Base-by-base conservation (phyloP, 768 basidiomycete species). In the Rossbeevera mucosa region DNA sequence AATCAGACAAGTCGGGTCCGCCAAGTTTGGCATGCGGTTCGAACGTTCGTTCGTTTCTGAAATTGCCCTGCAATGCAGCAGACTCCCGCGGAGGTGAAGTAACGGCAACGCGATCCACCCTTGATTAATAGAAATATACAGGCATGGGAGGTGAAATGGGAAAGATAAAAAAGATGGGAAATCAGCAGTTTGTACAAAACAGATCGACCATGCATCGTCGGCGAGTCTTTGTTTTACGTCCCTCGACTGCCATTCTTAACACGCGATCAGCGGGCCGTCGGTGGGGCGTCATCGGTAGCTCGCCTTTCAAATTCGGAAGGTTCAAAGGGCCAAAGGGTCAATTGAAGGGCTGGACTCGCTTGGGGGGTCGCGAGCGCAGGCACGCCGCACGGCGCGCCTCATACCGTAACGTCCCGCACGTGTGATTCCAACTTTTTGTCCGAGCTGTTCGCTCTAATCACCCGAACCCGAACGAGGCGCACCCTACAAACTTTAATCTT, bases 171-270 rank as follows among this genome's bases (percentile, higher is more conserved):
- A 24, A 29, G 46, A 47, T 50, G 46, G 11, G 22, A 43, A 43
- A 41, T 3, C 20, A 12, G 18, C 42, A 22, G 14, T 24, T 43
- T 18, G 28, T 21, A 18, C 16, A 22, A 41, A 28, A 28, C 16
- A 11, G 36, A 40, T 41, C 31, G 26, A 52, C 62, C 62, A 64
- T 51, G 62, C 51, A 57, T 59, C 59, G 63, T 59, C 59, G 60
- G 63, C 29, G 60, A 30, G 60, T 47, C 57, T 49, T 52, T 48
- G 40, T 14, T 41, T 41, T 41, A 41, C 40, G 40, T 41, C 40
- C 12, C 28, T 36, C 33, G n/a, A 36, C n/a, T 36, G 16, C 8
- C 1, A 50, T 21, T 28, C 53, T 14, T 40, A 41, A 31, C 38
- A 22, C 21, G 54, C 46, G n/a, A 36, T 36, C 48, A 16, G 44